Evolutionary conservation across 1,139 yeast species (phyloP).

Genomic region (Nakaseomyces uthaithaninus): DNA sequence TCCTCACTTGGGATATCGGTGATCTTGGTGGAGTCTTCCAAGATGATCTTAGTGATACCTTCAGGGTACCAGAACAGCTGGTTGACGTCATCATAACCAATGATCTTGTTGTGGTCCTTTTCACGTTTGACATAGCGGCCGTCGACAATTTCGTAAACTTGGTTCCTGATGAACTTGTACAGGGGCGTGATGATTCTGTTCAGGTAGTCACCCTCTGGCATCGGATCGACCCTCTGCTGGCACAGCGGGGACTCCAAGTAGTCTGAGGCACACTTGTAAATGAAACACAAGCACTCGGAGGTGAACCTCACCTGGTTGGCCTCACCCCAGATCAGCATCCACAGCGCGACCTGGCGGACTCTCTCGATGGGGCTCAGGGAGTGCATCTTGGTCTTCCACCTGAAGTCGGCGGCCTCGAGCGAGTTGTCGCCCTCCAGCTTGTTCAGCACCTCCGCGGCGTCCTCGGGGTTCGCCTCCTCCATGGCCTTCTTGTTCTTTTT

Average conservation of each 20-base stretch:
- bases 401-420: constrained; percentile 68
- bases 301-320: constrained; percentile 95
- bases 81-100: constrained; percentile 97
- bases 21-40: constrained; percentile 85
- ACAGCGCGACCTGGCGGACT: constrained; percentile 83
- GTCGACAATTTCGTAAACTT: constrained; percentile 88
- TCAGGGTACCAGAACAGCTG: constrained; percentile 99
- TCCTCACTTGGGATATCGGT: constrained; percentile 86
- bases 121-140: constrained; percentile 97
- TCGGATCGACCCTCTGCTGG: constrained; percentile 79
- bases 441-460: constrained; percentile 39
- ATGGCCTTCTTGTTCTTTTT: constrained; percentile 56
- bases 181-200: constrained; percentile 88
- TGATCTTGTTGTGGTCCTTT: constrained; percentile 84
- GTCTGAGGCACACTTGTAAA: constrained; percentile 88
- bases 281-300: constrained; percentile 86
- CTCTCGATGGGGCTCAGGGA: constrained; percentile 63
- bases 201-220: constrained; percentile 92
- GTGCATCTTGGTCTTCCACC: constrained; percentile 79
- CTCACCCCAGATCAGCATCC: constrained; percentile 94
- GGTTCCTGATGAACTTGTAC: constrained; percentile 83
- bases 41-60: constrained; percentile 86
- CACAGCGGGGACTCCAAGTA: constrained; percentile 83
- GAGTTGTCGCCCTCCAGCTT: constrained; percentile 85
- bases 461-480: constrained; percentile 43